Base-by-base conservation (phyloP, 768 basidiomycete genomes). In the Holtermanniella nyarrowii region DNA sequence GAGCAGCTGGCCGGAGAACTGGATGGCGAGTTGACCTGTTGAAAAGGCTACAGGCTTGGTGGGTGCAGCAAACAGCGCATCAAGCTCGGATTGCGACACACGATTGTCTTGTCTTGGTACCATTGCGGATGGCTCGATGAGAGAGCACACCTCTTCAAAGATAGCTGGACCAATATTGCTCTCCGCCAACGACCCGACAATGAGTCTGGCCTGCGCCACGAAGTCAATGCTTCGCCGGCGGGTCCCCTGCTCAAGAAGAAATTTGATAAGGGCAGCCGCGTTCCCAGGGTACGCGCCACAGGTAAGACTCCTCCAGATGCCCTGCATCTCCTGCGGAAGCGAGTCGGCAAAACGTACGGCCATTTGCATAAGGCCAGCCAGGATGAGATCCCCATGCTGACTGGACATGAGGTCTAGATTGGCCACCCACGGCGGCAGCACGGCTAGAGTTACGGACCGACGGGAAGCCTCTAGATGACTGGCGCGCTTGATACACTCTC, bases 101-200 rank as follows among this genome's bases (percentile, higher is more conserved):
- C 55, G 63, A 4, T 60, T 40, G 47, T 65, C 55, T 82, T 86
- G 55, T 82, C 80, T 12, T 76, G 81, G 12, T 80, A 89, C 76
- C 84, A 91, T 91, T 41, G 84, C 80, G 26, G 80, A 78, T 18
- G 90, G 88, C 57, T 87, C 85, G 44, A 91, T 82, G 54, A 91
- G 77, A 37, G 80, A 80, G 69, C 85, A 87, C n/a, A 95, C 72
- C 45, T 89, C 87, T 59, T 84, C 80, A 59, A 88, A 85, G 26
- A 88, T 78, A 49, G 82, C 76, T 4, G 78, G 76, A 3, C 86
- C 87, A 14, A 82, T 78, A 14, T 76, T 75, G 22, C 85, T 85
- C 51, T 85, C 83, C 48, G 86, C 86, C 5, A 96, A 77, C 59
- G 82, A 89, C 0, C 88, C 84, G 20, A 93, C 79, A 48, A 91